Percentiles rank a stretch among this genome's conserved stretches.
Evolutionary conservation across 2,329 filamentous ascomycete species (phyloP).

Genomic region (Endoconidiophora polonica): DNA sequence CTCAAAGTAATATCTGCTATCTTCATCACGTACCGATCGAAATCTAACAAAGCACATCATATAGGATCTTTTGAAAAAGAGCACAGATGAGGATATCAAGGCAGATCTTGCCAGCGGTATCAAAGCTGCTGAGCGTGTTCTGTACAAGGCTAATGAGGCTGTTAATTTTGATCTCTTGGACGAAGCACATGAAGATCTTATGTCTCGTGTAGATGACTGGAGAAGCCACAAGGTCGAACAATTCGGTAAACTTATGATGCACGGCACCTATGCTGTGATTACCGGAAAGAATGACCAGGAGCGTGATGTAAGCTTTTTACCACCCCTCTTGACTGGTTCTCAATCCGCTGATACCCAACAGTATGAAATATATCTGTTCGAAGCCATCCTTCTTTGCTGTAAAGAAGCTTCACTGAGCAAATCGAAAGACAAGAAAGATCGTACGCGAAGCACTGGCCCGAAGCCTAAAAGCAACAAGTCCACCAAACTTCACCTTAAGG

Average conservation of each 20-base stretch:
- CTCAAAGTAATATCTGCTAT: slow-evolving; percentile 45
- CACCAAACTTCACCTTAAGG: slow-evolving; percentile 83
- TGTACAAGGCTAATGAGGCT: slow-evolving; percentile 76
- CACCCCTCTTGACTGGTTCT: slow-evolving; percentile 3
- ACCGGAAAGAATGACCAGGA: slow-evolving; percentile 82
- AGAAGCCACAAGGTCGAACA: slow-evolving; percentile 78
- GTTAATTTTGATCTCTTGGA: slow-evolving; percentile 75
- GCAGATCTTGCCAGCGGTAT: slow-evolving; percentile 61
- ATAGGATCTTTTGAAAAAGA: slow-evolving; percentile 75
- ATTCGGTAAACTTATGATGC: slow-evolving; percentile 78
- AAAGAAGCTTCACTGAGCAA: slow-evolving; percentile 86
- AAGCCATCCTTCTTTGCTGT: slow-evolving; percentile 88
- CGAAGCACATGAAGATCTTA: slow-evolving; percentile 70
- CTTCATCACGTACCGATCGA: not conserved
- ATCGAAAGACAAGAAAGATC: slow-evolving; percentile 59
- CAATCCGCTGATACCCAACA: slow-evolving; percentile 22
- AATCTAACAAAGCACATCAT: not conserved
- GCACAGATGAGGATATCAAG: slow-evolving; percentile 53
- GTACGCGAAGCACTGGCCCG: slow-evolving; percentile 36
- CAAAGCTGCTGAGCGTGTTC: slow-evolving; percentile 62
- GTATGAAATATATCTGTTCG: slow-evolving; percentile 97
- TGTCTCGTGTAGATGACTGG: slow-evolving; percentile 83
- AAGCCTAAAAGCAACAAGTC: slow-evolving; percentile 43
- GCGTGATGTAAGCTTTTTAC: slow-evolving; percentile 51
- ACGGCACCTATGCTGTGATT: slow-evolving; percentile 80